These are phyloP conservation scores for Globisporangium nagaii DNA, from an alignment of 352 stramenopile genomes.

Conservation along the genomic window DNA sequence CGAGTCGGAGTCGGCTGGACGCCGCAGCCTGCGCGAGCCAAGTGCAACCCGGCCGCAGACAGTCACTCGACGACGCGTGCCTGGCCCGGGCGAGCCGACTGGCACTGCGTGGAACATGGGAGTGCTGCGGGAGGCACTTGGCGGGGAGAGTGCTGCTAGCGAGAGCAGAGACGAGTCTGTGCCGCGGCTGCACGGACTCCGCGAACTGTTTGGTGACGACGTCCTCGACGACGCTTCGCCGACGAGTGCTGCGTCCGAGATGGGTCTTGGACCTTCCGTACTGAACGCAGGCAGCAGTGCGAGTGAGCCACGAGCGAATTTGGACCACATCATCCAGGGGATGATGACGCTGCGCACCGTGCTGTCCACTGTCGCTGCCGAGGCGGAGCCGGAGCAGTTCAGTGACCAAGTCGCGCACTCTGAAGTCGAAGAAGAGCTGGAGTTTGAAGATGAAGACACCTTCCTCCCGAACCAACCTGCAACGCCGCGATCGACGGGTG, in stretches of 20 bases:
- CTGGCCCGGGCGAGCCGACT: slow-evolving; percentile 17
- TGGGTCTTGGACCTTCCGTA: slow-evolving; percentile 18
- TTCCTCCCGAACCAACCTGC: background rate
- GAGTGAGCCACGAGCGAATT: slow-evolving; percentile 14
- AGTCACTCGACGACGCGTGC: slow-evolving; percentile 8
- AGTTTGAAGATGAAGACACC: background rate
- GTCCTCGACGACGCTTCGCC: slow-evolving; percentile 23
- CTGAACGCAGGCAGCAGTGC: background rate
- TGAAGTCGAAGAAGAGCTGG: background rate
- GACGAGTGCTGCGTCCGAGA: slow-evolving; percentile 19
- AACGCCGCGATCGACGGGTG: background rate
- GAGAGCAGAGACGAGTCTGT: background rate
- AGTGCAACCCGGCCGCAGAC: slow-evolving; percentile 6
- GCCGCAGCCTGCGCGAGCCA: slow-evolving; percentile 11
- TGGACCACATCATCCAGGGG: slow-evolving; percentile 52
- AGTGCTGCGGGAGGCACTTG: slow-evolving; percentile 45
- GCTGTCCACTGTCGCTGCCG: slow-evolving; percentile 29
- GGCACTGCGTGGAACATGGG: slow-evolving; percentile 60
- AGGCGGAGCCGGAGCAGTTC: background rate
- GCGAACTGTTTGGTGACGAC: slow-evolving; percentile 28
- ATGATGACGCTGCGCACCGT: slow-evolving; percentile 52
- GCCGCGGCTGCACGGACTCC: slow-evolving; percentile 28
- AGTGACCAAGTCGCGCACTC: background rate
- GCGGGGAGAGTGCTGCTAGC: background rate
- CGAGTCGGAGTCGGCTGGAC: background rate